Conservation (phyloP, 352 stramenopile species). For the Globisporangium emineosum region DNA sequence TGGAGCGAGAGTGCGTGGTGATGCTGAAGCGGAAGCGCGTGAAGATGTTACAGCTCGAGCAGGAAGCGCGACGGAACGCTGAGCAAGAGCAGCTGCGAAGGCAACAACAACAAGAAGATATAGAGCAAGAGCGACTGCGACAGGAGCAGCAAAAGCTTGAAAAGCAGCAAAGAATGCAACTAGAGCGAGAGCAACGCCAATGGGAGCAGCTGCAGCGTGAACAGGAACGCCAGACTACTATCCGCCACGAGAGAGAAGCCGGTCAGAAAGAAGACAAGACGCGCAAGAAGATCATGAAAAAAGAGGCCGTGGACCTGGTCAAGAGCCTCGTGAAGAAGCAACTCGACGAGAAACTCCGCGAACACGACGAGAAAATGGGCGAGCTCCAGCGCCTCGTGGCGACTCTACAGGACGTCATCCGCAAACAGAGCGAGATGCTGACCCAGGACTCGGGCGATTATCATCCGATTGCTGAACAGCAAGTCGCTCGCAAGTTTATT, state of each 20-base stretch:
- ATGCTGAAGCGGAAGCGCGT: constrained; percentile 8
- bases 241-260: not conserved
- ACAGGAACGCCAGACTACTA: not conserved
- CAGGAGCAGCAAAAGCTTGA: constrained; percentile 10
- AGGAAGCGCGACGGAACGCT: constrained; percentile 6
- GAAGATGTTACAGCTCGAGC: constrained; percentile 8
- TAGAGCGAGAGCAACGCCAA: constrained; percentile 10
- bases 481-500: not conserved
- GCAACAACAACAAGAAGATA: constrained; percentile 5
- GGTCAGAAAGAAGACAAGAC: constrained; percentile 11
- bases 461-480: constrained; percentile 17
- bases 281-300: constrained; percentile 47
- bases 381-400: constrained; percentile 40
- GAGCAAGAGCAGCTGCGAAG: constrained; percentile 11
- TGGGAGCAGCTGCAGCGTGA: constrained; percentile 1
- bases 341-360: constrained; percentile 31
- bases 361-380: constrained; percentile 37
- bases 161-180: constrained; percentile 13
- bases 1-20: constrained; percentile 10
- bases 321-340: constrained; percentile 39
- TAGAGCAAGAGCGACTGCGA: constrained; percentile 9
- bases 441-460: constrained; percentile 25
- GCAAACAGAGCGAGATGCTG: constrained; percentile 37
- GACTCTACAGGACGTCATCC: constrained; percentile 41
- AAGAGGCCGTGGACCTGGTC: constrained; percentile 38